Base-by-base conservation (phyloP, 2,329 filamentous ascomycete species). In the Ilyonectria robusta region DNA sequence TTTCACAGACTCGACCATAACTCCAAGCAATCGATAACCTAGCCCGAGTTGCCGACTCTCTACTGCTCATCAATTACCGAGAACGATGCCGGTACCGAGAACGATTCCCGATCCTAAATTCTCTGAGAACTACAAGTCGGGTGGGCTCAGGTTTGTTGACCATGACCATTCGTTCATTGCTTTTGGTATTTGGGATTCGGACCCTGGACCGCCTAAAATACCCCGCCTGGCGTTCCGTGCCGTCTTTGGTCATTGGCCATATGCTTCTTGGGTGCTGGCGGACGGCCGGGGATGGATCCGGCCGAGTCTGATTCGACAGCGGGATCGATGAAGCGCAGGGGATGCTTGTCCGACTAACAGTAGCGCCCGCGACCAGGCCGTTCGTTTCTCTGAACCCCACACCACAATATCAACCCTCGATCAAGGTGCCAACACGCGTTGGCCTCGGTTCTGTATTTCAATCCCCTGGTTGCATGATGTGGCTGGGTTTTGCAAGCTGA, bases 311-410 rank as follows among this genome's bases (percentile, higher is more conserved):
- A 57, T 51, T 56, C 44, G 56, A 61, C 57, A 60, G 58, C 47
- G 37, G 48, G 57, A 65, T 60, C 62, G 57, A 35, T 48, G 9
- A 56, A 40, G 61, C 21, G n/a, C 54, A 61, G 62, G 37, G 58
- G 29, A 64, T 64, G 56, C 56, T n/a, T 35, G 60, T 48, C 26
- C 26, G 50, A 26, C 58, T 42, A 40, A 37, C 60, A 55, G 51
- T 65, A 60, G 62, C 42, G 56, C 62, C 56, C 40, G 56, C 46
- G 44, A 31, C 26, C n/a, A 50, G 40, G 29, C 50, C 35, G 59
- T 55, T 55, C 59, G 37, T 56, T 54, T 29, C 23, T 35, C 56
- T 40, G 47, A 31, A 59, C 42, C 59, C 59, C 51, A 55, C 59
- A 46, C 33, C 46, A 31, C 7, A 54, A 31, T 17, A 53, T 31